These are phyloP conservation scores for Eucalyptus urophylla DNA, from an alignment of 345 rosid species.

Conservation along the genomic window DNA sequence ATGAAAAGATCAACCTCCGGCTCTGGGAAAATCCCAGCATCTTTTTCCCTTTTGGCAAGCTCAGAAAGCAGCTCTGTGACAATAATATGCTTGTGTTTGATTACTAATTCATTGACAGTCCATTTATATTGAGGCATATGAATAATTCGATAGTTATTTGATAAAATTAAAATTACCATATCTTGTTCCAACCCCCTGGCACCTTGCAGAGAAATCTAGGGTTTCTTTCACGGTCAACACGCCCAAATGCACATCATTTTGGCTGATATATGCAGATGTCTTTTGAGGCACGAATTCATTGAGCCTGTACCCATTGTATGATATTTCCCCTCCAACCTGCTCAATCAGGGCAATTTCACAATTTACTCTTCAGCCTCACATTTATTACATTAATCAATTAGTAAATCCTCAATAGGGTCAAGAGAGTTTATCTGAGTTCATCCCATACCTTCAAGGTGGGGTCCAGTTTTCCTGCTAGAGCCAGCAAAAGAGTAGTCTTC, in stretches of 20 bases:
- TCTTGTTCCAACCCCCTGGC: conserved; percentile 87
- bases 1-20: conserved; percentile 83
- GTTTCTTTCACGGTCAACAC: conserved; percentile 91
- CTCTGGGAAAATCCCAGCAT: conserved; percentile 69
- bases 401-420: not conserved
- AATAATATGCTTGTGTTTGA: not conserved
- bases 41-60: conserved; percentile 70
- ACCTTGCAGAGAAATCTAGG: conserved; percentile 84
- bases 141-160: not conserved
- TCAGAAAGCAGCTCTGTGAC: conserved; percentile 54
- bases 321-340: conserved; percentile 59
- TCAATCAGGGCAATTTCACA: not conserved
- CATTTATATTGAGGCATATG: not conserved
- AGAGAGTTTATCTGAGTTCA: not conserved
- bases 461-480: conserved; percentile 76
- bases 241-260: conserved; percentile 83
- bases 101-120: not conserved
- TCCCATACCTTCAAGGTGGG: conserved; percentile 35
- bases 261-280: conserved; percentile 88
- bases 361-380: not conserved
- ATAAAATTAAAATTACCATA: conserved; percentile 32
- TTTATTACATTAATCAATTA: not conserved
- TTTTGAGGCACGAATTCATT: conserved; percentile 73
- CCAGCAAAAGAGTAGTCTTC: conserved; percentile 69
- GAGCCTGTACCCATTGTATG: conserved; percentile 58